Base-by-base conservation (phyloP, 1,284 basidiomycete species). In the Meripilus lineatus region DNA sequence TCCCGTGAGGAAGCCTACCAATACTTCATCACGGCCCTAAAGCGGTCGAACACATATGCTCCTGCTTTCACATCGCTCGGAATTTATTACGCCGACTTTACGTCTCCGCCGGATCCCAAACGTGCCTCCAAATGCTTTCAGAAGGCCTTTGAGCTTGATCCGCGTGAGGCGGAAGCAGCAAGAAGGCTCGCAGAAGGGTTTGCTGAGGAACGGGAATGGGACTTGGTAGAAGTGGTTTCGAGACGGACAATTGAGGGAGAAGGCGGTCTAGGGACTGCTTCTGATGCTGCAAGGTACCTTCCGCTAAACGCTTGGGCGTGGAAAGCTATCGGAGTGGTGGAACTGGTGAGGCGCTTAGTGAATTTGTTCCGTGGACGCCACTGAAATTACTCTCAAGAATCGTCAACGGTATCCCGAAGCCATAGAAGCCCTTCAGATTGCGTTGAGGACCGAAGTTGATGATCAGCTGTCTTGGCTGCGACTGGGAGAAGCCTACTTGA, bases 91-190 rank as follows among this genome's bases (percentile, higher is more conserved):
- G 68, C 78, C 15, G 84, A 91, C 42, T 73, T 72, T 42, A 66
- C 77, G 11, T 67, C 71, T 11, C 90, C 92, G 1, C 79, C 84
- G 0, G 94, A 99, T 63, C 79, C 80, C 7, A 78, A 80, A 8
- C 82, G 95, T 33, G 88, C 95, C 1, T 87, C 89, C 14, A 95
- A 95, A 61, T 99, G 96, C 62, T 98, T 97, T 68, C 94, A 99
- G 58, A 98, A 96, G 58, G 96, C 96, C 0, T 98, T 99, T 55
- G 96, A 99, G 65, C 79, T 99, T 2, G 94, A 98, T 64, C 78
- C 93, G 1, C 77, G 86, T 11, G 90, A 99, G 65, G 81, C 79
- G 10, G 81, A 88, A 13, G 93, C 96, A 1, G 96, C 94, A 0
- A 73, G 77, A 39, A 72, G 83, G 47, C 75, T 99, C 3, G 93